A percentile compares a stretch with the other conserved stretches of the same genome.
Evolutionary conservation across 192 early-diverging fungal species (phyloP).

Genomic region (Backusella parvicylindrica): DNA sequence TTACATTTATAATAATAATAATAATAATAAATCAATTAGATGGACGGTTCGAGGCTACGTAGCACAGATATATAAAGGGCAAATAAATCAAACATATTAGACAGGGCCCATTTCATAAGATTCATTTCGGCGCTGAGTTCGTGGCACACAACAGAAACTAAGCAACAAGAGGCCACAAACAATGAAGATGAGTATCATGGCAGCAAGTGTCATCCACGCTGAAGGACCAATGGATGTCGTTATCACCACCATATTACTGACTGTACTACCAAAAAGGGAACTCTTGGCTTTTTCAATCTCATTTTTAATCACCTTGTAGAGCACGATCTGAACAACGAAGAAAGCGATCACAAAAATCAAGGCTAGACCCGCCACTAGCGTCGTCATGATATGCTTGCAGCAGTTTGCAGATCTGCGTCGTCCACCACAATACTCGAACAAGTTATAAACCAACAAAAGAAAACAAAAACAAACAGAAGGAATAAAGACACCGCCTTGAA

Average conservation of each 20-base stretch:
- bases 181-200: not conserved
- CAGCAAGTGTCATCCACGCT: not conserved
- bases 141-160: not conserved
- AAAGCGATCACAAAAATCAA: not conserved
- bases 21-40: not conserved
- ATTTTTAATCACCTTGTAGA: not conserved
- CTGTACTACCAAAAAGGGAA: not conserved
- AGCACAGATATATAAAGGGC: not conserved
- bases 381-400: not conserved
- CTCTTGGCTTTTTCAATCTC: not conserved
- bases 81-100: not conserved
- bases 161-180: not conserved
- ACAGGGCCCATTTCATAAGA: conserved; percentile 1
- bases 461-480: not conserved
- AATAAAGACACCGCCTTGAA: conserved; percentile 4
- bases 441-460: not conserved
- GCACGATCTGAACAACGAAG: not conserved
- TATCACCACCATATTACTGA: not conserved
- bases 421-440: not conserved
- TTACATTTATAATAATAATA: not conserved
- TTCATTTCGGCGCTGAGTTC: not conserved
- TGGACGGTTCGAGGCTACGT: not conserved
- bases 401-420: not conserved
- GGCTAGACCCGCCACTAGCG: not conserved
- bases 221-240: not conserved